A percentile compares a stretch with the other conserved stretches of the same genome.
These are phyloP conservation scores for Sporothrix curviconia DNA, from an alignment of 2,329 filamentous ascomycete species.

Conservation along the genomic window DNA sequence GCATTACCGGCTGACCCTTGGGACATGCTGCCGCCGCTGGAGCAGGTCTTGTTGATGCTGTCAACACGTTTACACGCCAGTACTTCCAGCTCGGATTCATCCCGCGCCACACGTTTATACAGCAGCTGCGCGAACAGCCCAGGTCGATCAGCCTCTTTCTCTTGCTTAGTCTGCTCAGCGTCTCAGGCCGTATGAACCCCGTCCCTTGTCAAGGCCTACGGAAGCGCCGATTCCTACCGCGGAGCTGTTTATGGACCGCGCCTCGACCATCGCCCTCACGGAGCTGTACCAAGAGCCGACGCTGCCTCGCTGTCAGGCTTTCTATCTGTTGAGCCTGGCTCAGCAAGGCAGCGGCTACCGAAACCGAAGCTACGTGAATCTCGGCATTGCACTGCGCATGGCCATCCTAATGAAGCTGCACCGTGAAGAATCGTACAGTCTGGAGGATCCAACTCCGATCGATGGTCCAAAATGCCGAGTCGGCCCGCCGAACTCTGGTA, in stretches of 20 bases:
- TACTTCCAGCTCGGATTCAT: slow-evolving; percentile 57
- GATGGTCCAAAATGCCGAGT: slow-evolving; percentile 44
- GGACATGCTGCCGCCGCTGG: slow-evolving; percentile 43
- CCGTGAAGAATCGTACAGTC: slow-evolving; percentile 47
- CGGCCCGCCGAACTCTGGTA: slow-evolving; percentile 51
- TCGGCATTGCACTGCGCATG: slow-evolving; percentile 51
- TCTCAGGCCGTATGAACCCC: slow-evolving; percentile 51
- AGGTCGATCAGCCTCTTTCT: slow-evolving; percentile 48
- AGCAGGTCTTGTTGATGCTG: slow-evolving; percentile 45
- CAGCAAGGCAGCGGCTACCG: slow-evolving; percentile 51
- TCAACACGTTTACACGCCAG: slow-evolving; percentile 46
- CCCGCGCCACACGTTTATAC: slow-evolving; percentile 44
- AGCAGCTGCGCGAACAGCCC: slow-evolving; percentile 40
- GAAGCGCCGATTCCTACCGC: slow-evolving; percentile 45
- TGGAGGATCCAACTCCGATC: slow-evolving; percentile 37
- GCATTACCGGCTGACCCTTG: slow-evolving; percentile 35
- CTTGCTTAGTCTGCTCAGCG: slow-evolving; percentile 48
- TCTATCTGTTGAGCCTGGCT: slow-evolving; percentile 52
- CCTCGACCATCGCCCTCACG: slow-evolving; percentile 39
- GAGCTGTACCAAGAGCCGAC: slow-evolving; percentile 49
- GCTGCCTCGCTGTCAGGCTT: slow-evolving; percentile 50
- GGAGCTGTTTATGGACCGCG: slow-evolving; percentile 47
- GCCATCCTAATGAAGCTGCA: slow-evolving; percentile 49
- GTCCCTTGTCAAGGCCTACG: slow-evolving; percentile 40
- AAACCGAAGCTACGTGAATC: slow-evolving; percentile 50